Conservation (phyloP, 305 asterid species). For the Solanum hybrid region DNA sequence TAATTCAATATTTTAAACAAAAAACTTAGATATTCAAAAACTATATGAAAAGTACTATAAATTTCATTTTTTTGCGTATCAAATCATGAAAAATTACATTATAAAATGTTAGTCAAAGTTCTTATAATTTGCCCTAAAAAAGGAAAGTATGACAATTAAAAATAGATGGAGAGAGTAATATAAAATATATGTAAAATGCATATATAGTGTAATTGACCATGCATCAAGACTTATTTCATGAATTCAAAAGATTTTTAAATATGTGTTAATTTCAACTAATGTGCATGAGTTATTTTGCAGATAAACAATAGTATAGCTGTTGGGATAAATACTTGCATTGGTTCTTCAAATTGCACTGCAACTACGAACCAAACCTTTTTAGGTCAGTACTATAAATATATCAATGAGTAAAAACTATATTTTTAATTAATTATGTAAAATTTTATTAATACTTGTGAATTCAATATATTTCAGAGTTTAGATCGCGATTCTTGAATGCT, state of each 20-base stretch:
- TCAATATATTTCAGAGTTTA: background rate
- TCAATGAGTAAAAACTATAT: background rate
- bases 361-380: background rate
- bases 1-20: too few species aligned
- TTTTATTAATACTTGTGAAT: background rate
- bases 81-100: too few species aligned
- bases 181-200: background rate
- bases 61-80: background rate
- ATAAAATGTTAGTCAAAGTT: background rate
- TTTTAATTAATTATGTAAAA: background rate
- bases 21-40: background rate
- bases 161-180: background rate
- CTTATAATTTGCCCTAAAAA: background rate
- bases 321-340: background rate
- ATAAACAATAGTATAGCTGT: background rate
- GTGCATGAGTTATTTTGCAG: background rate
- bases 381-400: background rate
- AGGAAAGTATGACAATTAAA: background rate
- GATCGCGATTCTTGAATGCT: background rate
- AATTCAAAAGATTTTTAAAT: background rate
- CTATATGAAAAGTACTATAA: background rate
- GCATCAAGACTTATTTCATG: background rate
- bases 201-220: background rate
- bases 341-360: background rate
- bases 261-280: background rate